These are phyloP conservation scores for Escovopsis weberi DNA, from an alignment of 2,329 filamentous ascomycete genomes.

Conservation along the genomic window DNA sequence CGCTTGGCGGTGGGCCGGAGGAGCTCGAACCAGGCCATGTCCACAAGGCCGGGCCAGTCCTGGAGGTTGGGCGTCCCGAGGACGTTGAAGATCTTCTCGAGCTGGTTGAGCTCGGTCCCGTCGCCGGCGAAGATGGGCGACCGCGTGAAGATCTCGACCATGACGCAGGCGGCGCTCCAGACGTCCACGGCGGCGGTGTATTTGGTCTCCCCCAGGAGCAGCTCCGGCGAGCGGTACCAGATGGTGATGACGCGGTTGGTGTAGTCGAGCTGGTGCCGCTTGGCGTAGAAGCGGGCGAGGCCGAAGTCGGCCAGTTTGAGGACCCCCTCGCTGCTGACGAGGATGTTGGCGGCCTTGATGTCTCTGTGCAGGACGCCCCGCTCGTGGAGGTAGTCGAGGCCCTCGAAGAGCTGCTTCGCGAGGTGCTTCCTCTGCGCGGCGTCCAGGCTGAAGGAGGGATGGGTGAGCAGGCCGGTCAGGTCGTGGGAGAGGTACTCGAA, in stretches of 20 bases:
- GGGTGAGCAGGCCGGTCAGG: conserved; percentile 85
- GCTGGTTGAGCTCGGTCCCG: conserved; percentile 85
- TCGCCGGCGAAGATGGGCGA: conserved; percentile 92
- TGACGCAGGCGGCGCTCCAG: conserved; percentile 94
- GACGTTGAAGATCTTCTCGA: conserved; percentile 91
- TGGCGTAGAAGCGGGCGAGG: conserved; percentile 89
- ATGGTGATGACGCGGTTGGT: conserved; percentile 98
- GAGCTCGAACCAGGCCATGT: conserved; percentile 95
- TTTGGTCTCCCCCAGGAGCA: conserved; percentile 79
- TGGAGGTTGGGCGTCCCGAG: conserved; percentile 73
- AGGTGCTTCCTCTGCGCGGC: conserved; percentile 83
- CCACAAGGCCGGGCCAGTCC: conserved; percentile 80
- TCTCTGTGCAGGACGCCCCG: conserved; percentile 92
- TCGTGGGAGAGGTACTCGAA: conserved; percentile 98
- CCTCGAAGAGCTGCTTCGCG: conserved; percentile 83
- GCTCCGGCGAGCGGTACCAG: conserved; percentile 86
- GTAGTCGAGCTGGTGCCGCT: conserved; percentile 82
- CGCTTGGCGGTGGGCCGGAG: conserved; percentile 63
- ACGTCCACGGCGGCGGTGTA: conserved; percentile 87
- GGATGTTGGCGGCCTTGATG: conserved; percentile 95
- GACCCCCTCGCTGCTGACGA: conserved; percentile 78
- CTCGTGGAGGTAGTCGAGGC: conserved; percentile 82
- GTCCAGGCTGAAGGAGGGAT: conserved; percentile 79
- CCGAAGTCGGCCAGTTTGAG: conserved; percentile 95
- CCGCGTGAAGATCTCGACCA: conserved; percentile 90